A percentile compares a stretch with the other conserved stretches of the same genome.
phyloP scores from a whole-genome alignment of 1,139 yeast species.

The Kluyveromyces sp. region DNA sequence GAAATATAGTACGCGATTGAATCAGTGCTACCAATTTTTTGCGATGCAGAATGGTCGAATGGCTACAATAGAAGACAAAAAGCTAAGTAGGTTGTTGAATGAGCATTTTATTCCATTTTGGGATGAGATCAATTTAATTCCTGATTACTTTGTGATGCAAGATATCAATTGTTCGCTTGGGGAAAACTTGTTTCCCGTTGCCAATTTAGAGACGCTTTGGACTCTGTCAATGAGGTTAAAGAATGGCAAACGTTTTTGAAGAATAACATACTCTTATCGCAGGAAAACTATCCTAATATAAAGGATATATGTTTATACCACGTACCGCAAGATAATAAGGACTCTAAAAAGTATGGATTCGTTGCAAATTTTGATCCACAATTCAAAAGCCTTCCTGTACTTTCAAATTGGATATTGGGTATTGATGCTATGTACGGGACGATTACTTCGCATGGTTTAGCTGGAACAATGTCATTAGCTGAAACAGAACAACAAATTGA shows the following conservation, averaged over 20 bases:
- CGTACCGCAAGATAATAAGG: slow-evolving; percentile 15
- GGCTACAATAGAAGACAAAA: slow-evolving; percentile 8
- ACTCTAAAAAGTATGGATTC: slow-evolving; percentile 21
- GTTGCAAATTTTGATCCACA: slow-evolving; percentile 22
- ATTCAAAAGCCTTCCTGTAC: slow-evolving; percentile 17
- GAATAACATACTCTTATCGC: slow-evolving; percentile 21
- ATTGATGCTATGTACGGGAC: slow-evolving; percentile 22
- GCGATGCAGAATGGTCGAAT: slow-evolving; percentile 20
- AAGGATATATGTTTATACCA: slow-evolving; percentile 28
- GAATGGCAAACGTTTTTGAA: slow-evolving; percentile 25
- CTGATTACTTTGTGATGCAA: slow-evolving; percentile 10
- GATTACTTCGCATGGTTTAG: slow-evolving; percentile 25
- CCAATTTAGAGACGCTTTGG: slow-evolving; percentile 1
- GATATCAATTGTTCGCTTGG: neutral
- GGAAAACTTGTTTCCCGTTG: slow-evolving; percentile 3
- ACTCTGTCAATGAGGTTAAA: slow-evolving; percentile 1
- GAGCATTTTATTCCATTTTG: slow-evolving; percentile 27
- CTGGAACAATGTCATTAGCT: slow-evolving; percentile 18
- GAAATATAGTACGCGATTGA: slow-evolving; percentile 18
- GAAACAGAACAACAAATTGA: slow-evolving; percentile 16
- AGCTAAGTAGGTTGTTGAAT: slow-evolving; percentile 22
- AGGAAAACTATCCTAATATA: slow-evolving; percentile 24
- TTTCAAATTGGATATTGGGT: slow-evolving; percentile 30
- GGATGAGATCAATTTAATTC: slow-evolving; percentile 23
- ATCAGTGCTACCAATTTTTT: slow-evolving; percentile 25